Base-by-base conservation (phyloP, 78 protist genomes). In the Blattamonas nauphoetae region DNA sequence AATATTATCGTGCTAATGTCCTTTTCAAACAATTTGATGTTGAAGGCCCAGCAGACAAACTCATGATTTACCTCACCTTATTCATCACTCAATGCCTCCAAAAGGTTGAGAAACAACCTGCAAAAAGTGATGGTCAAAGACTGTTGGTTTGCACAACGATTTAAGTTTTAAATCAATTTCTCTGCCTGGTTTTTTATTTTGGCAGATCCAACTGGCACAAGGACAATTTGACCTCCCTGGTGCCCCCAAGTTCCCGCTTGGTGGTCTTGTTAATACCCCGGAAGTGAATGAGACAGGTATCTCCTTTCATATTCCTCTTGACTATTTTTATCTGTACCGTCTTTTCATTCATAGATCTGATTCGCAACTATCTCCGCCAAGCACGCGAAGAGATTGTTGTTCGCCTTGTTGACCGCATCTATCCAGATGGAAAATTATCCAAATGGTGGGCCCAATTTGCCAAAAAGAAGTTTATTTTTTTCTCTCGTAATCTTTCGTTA, bases 1-100 rank as follows among this genome's bases (percentile, higher is more conserved):
- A 45, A 3, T 85, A 79, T 45, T 96, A 90, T 93, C 91, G 93
- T 87, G 97, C 98, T 1, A 96, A 96, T 86, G 92, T 96, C 44
- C 88, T 96, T 44, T 94, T 95, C 92, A 85, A 91, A 81, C 91
- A 91, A 84, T 96, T 91, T 86, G 96, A 95, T 35, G 89, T 95
- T 45, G 85, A 94, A 83, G 95, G 96, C 32, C 79, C 88, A 33
- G 96, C 95, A 38, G 98, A 96, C 86, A 92, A 96, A 35, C 86
- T 95, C 34, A 85, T 96, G 35, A 89, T 96, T 91, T 96, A 95
- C 89, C 84, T 94, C 3, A 95, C 97, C 36, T 55, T 95, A 32
- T 96, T 86, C 91, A 88, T 93, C 44, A 82, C 91, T 38, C 91
- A 91, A 86, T 94, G 95, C 90, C 91, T 96, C 6, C 88, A 88